Base-by-base conservation (phyloP, 768 basidiomycete genomes). In the Hericium rajendrae region DNA sequence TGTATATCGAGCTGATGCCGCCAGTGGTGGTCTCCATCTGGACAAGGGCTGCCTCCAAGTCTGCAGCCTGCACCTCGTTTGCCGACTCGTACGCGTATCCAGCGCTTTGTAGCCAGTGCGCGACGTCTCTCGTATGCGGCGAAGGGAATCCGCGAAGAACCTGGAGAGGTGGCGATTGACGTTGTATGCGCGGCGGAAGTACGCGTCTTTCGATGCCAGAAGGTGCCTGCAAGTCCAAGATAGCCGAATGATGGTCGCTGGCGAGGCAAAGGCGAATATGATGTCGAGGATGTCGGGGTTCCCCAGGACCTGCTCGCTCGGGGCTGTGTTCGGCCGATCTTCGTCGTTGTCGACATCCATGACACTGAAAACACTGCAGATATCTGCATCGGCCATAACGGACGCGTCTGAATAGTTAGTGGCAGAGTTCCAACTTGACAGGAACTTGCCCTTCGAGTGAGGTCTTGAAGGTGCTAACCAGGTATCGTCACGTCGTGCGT, bases 131-230 rank as follows among this genome's bases (percentile, higher is more conserved):
- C 2, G 26, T 24, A 24, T 51, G 49, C 49, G 20, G n/a, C n/a
- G n/a, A 13, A 66, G 18, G 6, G 71, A 69, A 22, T 69, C 57
- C 4, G 59, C 41, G 60, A 79, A 77, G 55, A 69, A 77, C 6
- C 67, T 65, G 6, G 60, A 62, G 15, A 77, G 67, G 50, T 70
- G 70, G 24, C 54, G 60, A 57, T 74, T 68, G 58, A 76, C 60
- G 57, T 71, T 70, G 68, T 66, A 74, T 0, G 71, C 70, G 6
- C 71, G 66, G 1, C 2, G 16, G 12, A 57, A 62, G 61, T 67
- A 74, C 0, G 41, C 59, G 3, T 53, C 22, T 0, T 67, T 24
- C 0, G 67, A 64, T 4, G 63, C 68, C 1, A 15, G 2, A 39
- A 59, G 41, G 11, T 12, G n/a, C 16, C 24, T 37, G 52, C 52